Conservation (phyloP, 371 early-diverging fungal species). For the Thermomucor indicae-seudaticae region DNA sequence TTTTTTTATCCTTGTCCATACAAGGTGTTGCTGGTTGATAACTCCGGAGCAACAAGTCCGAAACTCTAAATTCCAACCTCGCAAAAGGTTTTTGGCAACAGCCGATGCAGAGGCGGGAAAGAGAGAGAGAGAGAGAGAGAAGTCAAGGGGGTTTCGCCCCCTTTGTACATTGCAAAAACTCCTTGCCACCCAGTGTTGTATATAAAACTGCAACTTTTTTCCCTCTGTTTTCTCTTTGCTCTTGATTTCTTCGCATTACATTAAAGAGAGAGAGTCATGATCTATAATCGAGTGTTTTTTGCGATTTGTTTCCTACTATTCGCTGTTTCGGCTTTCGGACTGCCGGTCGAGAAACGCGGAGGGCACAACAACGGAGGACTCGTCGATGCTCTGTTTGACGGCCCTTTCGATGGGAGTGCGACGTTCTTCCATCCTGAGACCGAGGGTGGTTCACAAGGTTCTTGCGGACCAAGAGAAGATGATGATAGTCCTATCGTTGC, state of each 20-base stretch:
- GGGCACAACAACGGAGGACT: neutral
- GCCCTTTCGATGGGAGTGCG: neutral
- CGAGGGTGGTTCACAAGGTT: slow-evolving; percentile 17
- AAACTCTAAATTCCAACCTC: no score
- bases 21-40: no score
- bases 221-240: neutral
- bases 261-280: neutral
- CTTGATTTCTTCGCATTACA: neutral
- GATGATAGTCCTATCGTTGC: slow-evolving; percentile 32
- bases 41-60: no score
- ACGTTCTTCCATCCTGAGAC: neutral
- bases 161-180: no score
- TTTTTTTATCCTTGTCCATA: no score
- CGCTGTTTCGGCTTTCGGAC: neutral
- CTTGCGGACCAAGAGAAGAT: slow-evolving; percentile 9
- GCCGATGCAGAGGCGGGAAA: no score
- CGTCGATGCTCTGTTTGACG: neutral
- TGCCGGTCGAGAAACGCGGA: neutral
- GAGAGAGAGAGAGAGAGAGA: no score
- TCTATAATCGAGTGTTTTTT: neutral
- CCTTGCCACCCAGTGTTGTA: no score
- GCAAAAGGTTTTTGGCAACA: no score
- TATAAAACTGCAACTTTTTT: no score
- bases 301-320: neutral
- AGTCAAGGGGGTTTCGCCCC: no score